Base-by-base conservation (phyloP, 768 basidiomycete genomes). In the Lactarius trivialis region DNA sequence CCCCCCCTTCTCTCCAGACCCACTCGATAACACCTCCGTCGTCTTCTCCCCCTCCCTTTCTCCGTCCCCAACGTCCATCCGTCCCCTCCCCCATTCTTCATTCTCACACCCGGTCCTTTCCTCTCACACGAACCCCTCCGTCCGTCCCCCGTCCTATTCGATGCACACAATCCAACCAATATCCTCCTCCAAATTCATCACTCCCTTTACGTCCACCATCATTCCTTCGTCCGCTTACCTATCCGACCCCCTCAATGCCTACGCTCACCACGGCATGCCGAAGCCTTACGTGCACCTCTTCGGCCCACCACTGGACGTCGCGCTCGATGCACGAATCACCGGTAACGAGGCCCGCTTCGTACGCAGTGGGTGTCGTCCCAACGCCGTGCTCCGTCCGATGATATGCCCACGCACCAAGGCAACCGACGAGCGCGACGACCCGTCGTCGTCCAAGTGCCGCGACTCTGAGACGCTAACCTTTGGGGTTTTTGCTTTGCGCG, bases 261-360 rank as follows among this genome's bases (percentile, higher is more conserved):
- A 96, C 68, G 83, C 86, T 0, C 84, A 86, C 64, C 78, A 86
- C 19, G 93, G 93, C 11, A 82, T 88, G 75, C 89, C 91, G 34
- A 93, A 93, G 70, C 88, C 88, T 0, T 85, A 84, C 65, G 93
- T 96, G 0, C 88, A 91, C 63, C 77, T 89, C 15, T 71, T 97
- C 2, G 89, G 87, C 0, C 84, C 84, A 0, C 92, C 91, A 0
- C 77, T 93, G 55, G 86, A 85, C 63, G 70, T 95, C 6, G 87
- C 89, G 1, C 76, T 98, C 30, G 94, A 98, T 66, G 80, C 89
- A 2, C 74, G 94, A n/a, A 77, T 82, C 17, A 81, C 81, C 0
- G 91, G 92, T 5, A 81, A 79, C 60, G 76, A 85, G 59, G 78
- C 76, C 7, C 76, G 85, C 28, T 93, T 85, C 70, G 83, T 85